Evolutionary conservation across 225 moss, liverwort and hornwort genomes (phyloP).

Genomic region (Marchantia paleacea): DNA sequence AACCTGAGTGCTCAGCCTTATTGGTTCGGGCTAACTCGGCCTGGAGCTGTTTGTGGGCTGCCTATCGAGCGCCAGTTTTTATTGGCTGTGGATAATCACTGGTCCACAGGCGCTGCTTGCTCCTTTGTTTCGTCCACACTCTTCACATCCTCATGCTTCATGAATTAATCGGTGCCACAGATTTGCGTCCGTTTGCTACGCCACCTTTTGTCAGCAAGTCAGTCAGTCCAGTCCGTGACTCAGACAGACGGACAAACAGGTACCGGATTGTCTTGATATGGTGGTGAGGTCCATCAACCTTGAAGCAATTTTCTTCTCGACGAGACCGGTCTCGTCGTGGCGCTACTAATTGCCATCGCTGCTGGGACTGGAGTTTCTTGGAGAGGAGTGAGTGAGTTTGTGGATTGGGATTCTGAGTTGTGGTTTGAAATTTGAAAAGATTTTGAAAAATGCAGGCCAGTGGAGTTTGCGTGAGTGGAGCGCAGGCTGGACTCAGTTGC

Average conservation of each 20-base stretch:
- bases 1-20: neutral
- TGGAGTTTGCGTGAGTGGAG: constrained; percentile 14
- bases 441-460: constrained; percentile 19
- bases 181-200: neutral
- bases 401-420: neutral
- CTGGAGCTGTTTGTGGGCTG: neutral
- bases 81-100: constrained; percentile 5
- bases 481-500: constrained; percentile 4
- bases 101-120: neutral
- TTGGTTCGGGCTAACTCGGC: neutral
- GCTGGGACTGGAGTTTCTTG: too few relatives aligned
- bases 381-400: too few relatives aligned
- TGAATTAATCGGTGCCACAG: neutral
- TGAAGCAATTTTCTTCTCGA: too few relatives aligned
- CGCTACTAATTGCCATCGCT: too few relatives aligned
- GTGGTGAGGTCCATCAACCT: neutral
- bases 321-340: too few relatives aligned
- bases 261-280: neutral
- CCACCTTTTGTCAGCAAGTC: neutral
- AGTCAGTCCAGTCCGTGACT: neutral
- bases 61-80: neutral
- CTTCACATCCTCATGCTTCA: neutral
- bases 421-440: neutral
- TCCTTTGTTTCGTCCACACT: constrained; percentile 1
- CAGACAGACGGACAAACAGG: neutral